These are phyloP conservation scores for Zygotorulaspora danielsina DNA, from an alignment of 805 yeast genomes.

Conservation along the genomic window DNA sequence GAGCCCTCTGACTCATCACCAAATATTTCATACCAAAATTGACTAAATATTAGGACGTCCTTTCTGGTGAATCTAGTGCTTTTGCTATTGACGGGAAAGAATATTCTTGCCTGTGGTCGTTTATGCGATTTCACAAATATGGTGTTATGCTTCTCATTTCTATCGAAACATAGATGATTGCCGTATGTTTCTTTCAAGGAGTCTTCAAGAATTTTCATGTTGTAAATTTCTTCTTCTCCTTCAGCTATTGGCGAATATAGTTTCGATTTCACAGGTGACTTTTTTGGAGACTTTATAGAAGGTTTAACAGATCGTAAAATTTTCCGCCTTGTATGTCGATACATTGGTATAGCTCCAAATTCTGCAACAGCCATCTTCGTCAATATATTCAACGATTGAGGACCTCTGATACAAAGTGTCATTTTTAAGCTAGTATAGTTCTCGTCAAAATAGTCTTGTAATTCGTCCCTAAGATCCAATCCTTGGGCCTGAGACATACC, in stretches of 20 bases:
- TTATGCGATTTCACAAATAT: slow-evolving; percentile 39
- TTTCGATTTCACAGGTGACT: slow-evolving; percentile 4
- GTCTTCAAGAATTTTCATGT: slow-evolving; percentile 23
- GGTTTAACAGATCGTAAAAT: not conserved
- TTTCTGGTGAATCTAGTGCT: slow-evolving; percentile 15
- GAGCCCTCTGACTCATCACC: slow-evolving; percentile 62
- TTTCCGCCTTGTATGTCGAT: not conserved
- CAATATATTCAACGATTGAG: slow-evolving; percentile 57
- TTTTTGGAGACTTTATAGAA: slow-evolving; percentile 4
- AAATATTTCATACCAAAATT: slow-evolving; percentile 52
- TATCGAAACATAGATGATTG: slow-evolving; percentile 25
- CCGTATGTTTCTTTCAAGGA: slow-evolving; percentile 21
- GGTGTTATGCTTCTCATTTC: slow-evolving; percentile 22
- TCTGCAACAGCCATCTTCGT: slow-evolving; percentile 46
- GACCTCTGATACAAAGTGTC: slow-evolving; percentile 59
- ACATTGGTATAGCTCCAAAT: slow-evolving; percentile 38
- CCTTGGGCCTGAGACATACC: slow-evolving; percentile 35
- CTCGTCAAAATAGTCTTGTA: slow-evolving; percentile 39
- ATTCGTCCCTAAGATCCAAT: slow-evolving; percentile 35
- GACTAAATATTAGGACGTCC: slow-evolving; percentile 34
- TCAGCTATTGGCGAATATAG: not conserved
- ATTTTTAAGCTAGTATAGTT: slow-evolving; percentile 47
- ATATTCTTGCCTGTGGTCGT: slow-evolving; percentile 40
- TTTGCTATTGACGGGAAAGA: slow-evolving; percentile 40
- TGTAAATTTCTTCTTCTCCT: slow-evolving; percentile 3